phyloP scores from a whole-genome alignment of 225 moss, liverwort and hornwort species.

The Lunularia cruciata region DNA sequence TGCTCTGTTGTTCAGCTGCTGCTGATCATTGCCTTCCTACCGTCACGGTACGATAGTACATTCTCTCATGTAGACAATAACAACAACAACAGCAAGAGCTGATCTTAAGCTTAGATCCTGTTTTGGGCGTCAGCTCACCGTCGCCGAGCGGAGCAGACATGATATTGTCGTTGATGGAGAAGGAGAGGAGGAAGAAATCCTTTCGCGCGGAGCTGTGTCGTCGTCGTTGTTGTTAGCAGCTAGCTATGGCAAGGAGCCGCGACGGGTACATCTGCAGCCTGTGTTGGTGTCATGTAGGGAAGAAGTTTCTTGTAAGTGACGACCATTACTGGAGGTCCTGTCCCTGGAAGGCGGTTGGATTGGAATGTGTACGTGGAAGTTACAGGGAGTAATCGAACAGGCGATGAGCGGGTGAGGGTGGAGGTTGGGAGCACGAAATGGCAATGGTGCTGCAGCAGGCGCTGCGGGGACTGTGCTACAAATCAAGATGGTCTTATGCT shows the following conservation, averaged over 20 bases:
- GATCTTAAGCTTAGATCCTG: neutral
- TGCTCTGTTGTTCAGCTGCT: neutral
- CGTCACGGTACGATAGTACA: too few relatives aligned
- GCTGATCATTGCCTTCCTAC: neutral
- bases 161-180: neutral
- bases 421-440: constrained; percentile 9
- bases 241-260: constrained; percentile 15
- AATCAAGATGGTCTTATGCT: constrained; percentile 36
- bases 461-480: constrained; percentile 31
- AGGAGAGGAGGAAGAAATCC: too few relatives aligned
- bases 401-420: constrained; percentile 8
- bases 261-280: neutral
- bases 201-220: neutral
- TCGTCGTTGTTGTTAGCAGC: too few relatives aligned
- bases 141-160: neutral
- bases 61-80: neutral
- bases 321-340: constrained; percentile 14
- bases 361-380: neutral
- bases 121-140: too few relatives aligned
- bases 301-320: constrained; percentile 5
- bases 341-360: neutral
- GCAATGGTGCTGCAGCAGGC: constrained; percentile 29
- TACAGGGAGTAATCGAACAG: too few relatives aligned
- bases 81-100: neutral
- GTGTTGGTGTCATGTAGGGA: constrained; percentile 4